These are phyloP conservation scores for Euphorbia lathyris DNA, from an alignment of 345 rosid species.

Conservation along the genomic window DNA sequence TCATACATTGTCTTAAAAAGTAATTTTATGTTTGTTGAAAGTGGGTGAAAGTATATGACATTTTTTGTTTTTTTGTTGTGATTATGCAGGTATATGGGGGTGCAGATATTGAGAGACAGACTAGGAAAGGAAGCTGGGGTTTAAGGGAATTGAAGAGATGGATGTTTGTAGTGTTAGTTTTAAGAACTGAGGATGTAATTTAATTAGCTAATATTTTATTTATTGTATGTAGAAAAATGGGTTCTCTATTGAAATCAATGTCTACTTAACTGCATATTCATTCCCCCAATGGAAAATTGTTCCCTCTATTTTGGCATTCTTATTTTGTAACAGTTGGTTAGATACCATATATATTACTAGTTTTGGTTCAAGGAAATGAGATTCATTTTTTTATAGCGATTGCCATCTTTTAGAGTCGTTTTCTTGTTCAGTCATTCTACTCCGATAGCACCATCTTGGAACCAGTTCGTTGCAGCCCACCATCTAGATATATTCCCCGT, in stretches of 20 bases:
- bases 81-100: conserved; percentile 77
- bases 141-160: conserved; percentile 23
- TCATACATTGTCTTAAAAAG: neutral
- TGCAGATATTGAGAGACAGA: conserved; percentile 75
- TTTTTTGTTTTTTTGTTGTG: neutral
- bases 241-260: neutral
- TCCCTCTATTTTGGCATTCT: neutral
- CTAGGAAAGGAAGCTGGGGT: conserved; percentile 55
- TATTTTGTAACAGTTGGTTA: neutral
- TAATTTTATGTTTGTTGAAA: too few species aligned
- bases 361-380: too few species aligned
- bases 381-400: neutral
- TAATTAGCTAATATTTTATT: conserved; percentile 11
- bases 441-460: too few species aligned
- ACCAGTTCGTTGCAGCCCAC: too few species aligned
- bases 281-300: neutral
- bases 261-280: neutral
- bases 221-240: conserved; percentile 3
- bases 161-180: neutral
- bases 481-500: too few species aligned
- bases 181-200: conserved; percentile 5
- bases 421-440: neutral
- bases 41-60: neutral
- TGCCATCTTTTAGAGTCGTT: neutral
- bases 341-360: too few species aligned